Base-by-base conservation (phyloP, 2,329 filamentous ascomycete species). In the Onygenales sp. region DNA sequence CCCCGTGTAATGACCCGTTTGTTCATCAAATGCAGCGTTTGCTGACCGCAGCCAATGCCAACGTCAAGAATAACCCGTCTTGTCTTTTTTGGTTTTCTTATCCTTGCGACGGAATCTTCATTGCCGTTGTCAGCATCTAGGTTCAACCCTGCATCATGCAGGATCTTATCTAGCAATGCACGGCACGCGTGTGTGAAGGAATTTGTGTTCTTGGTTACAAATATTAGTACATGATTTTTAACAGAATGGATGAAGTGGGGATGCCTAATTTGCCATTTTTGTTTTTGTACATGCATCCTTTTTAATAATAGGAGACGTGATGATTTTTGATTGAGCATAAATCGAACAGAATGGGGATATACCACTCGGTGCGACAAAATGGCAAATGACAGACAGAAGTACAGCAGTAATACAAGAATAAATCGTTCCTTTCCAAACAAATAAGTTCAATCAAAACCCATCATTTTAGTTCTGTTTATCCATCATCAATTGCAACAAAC, bases 31-130 rank as follows among this genome's bases (percentile, higher is more conserved):
- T 76, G 72, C 17, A 77, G 61, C 0, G 74, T 78, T 61, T 83
- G 80, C 57, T 83, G 79, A 34, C 80, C 80, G 56, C 80, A 83
- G 8, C 80, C 80, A 56, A 81, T 78, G 2, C 80, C 80, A 1
- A 82, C 67, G 55, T 83, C 80, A 1, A 83, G 64, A 8, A 66
- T 48, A n/a, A 55, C 57, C 31, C 55, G 52, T 32, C n/a, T 52
- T 42, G n/a, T 51, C 32, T 34, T 49, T 9, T 34, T 31, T 42
- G 7, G 4, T 34, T 54, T 33, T 31, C 21, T 9, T 21, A 13
- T 10, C n/a, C 27, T 33, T 21, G 31, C 43, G 9, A 9, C 27
- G 3, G 43, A 7, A 46, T 3, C 17, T 10, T 37, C 33, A 36
- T 6, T 27, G 7, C n/a, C 27, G 14, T 37, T n/a, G 9, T 17